Evolutionary conservation across 208 protist species (phyloP).

Genomic region (Wallacemonas sp.): DNA sequence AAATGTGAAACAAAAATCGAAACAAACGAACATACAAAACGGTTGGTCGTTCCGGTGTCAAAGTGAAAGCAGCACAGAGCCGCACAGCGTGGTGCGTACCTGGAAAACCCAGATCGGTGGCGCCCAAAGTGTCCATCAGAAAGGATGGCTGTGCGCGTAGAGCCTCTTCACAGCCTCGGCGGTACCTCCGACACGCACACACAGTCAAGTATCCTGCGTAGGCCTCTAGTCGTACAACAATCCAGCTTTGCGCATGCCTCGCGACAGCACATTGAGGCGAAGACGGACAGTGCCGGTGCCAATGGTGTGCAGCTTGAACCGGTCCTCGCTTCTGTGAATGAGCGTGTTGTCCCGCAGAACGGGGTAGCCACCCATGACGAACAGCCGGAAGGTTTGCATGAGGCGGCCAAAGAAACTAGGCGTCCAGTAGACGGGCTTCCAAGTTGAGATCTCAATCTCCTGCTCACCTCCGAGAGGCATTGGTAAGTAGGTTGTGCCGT

Average conservation of each 20-base stretch:
- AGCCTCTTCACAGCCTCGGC: too few relatives aligned
- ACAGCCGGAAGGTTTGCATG: slow-evolving; percentile 53
- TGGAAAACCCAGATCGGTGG: too few relatives aligned
- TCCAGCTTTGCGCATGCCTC: slow-evolving; percentile 57
- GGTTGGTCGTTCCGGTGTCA: too few relatives aligned
- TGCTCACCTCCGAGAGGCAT: slow-evolving; percentile 49
- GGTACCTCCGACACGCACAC: too few relatives aligned
- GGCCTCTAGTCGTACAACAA: slow-evolving; percentile 32
- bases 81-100: too few relatives aligned
- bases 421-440: slow-evolving; percentile 79
- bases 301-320: slow-evolving; percentile 83
- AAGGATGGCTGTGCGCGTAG: too few relatives aligned
- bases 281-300: slow-evolving; percentile 74
- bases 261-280: slow-evolving; percentile 64
- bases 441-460: slow-evolving; percentile 70
- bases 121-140: too few relatives aligned
- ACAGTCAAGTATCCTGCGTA: neutral
- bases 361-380: slow-evolving; percentile 79
- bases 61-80: too few relatives aligned
- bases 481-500: slow-evolving; percentile 84
- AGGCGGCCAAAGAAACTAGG: slow-evolving; percentile 62
- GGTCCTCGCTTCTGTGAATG: slow-evolving; percentile 78
- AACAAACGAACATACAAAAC: too few relatives aligned
- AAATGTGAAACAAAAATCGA: too few relatives aligned
- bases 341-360: slow-evolving; percentile 83